A percentile compares a stretch with the other conserved stretches of the same genome.
Evolutionary conservation across 805 yeast species (phyloP).

Genomic region (Isabelozyma pseudorhagii): DNA sequence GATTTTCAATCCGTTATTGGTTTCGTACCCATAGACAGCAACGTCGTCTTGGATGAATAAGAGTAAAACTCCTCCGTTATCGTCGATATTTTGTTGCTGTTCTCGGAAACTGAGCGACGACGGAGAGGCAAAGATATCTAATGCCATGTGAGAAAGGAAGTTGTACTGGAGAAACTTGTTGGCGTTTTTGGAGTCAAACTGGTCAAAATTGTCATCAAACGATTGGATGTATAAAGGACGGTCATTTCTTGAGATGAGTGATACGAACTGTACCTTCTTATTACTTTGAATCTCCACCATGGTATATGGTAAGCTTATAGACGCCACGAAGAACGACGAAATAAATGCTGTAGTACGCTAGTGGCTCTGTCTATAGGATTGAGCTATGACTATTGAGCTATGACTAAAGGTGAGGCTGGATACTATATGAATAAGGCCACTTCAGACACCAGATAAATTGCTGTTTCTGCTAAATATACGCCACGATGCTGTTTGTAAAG

Average conservation of each 20-base stretch:
- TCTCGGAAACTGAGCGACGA: conserved; percentile 36
- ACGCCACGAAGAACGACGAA: too few species aligned
- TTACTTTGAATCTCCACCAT: conserved; percentile 1
- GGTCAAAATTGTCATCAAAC: conserved; percentile 29
- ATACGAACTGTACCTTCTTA: conserved; percentile 45
- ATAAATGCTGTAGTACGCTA: too few species aligned
- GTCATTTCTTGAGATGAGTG: conserved; percentile 57
- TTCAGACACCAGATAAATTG: too few species aligned
- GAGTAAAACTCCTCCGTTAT: conserved; percentile 31
- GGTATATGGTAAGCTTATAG: not conserved
- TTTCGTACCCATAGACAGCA: conserved; percentile 65
- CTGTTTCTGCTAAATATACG: too few species aligned
- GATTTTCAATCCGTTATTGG: conserved; percentile 64
- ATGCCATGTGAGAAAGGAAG: conserved; percentile 72
- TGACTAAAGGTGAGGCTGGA: too few species aligned
- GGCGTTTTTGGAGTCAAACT: conserved; percentile 17
- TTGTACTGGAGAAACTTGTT: conserved; percentile 58
- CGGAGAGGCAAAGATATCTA: conserved; percentile 64
- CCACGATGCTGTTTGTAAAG: too few species aligned
- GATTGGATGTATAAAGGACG: conserved; percentile 60
- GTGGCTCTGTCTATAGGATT: too few species aligned
- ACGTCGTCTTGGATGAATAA: conserved; percentile 67
- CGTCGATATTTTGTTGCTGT: conserved; percentile 24
- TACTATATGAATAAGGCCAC: too few species aligned
- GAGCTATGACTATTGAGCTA: too few species aligned